Base-by-base conservation (phyloP, 2,329 filamentous ascomycete species). In the Aaosphaeria arxii region DNA sequence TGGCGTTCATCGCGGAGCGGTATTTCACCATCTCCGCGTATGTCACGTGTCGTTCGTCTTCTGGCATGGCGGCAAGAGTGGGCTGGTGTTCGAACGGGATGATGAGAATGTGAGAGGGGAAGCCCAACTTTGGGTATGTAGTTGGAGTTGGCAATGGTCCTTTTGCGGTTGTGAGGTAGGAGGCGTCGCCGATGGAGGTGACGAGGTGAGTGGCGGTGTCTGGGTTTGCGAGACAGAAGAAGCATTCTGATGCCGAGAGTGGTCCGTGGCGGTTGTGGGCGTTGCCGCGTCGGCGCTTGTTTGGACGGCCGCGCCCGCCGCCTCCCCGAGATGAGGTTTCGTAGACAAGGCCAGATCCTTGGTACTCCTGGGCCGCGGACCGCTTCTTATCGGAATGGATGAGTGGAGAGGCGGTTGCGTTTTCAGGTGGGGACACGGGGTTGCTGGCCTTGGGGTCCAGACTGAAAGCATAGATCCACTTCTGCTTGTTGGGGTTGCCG, bases 151-250 rank as follows among this genome's bases (percentile, higher is more conserved):
- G 86, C 1, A 99, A 78, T 5, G 94, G 91, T 0, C 94, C 94
- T 69, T 96, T 96, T 50, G 94, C 90, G 28, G 88, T 94, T 30
- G 94, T 95, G 46, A 97, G 73, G 69, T 97, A 97, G 46, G 85
- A 81, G 51, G 95, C 88, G 13, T 91, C 85, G 45, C 89, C 94
- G 54, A 99, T 92, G 29, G 88, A 91, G 55, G 88, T 87, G 61
- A 96, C 87, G 71, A 99, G 87, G 71, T 99, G 92, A 1, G 86
- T 87, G 45, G 88, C 87, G 40, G 94, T 77, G 51, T 87, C 87
- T 5, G 88, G 84, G 68, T 95, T 96, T 5, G 89, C 91, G 7
- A 99, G 79, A 66, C 94, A 99, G 75, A 99, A 97, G 77, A 94
- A 99, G 73, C 94, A 99, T 61, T 87, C 81, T 45, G 86, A 85